Conservation (phyloP, 2,329 filamentous ascomycete species). For the Penicillium janthinellum region DNA sequence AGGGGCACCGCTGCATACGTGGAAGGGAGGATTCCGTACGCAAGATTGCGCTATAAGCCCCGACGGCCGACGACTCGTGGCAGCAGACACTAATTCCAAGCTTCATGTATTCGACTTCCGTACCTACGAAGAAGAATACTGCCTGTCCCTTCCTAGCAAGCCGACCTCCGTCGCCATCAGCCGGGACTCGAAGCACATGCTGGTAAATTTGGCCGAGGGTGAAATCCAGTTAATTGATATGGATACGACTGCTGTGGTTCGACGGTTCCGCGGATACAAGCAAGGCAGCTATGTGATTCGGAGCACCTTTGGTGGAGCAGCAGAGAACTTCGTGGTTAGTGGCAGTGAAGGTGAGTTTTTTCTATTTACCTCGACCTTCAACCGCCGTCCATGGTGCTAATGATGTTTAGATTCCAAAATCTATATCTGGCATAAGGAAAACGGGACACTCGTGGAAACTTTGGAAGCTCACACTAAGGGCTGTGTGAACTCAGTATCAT, state of each 20-base stretch:
- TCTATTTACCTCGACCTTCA: not conserved
- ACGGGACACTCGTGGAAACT: slow-evolving; percentile 72
- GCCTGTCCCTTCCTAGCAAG: slow-evolving; percentile 68
- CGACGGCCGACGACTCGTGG: slow-evolving; percentile 77
- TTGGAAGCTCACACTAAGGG: slow-evolving; percentile 73
- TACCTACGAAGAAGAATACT: slow-evolving; percentile 74
- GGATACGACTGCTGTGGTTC: slow-evolving; percentile 68
- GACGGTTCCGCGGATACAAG: slow-evolving; percentile 73
- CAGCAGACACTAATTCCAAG: slow-evolving; percentile 68
- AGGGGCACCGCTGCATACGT: slow-evolving; percentile 65
- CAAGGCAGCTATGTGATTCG: slow-evolving; percentile 80
- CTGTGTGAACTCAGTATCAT: slow-evolving; percentile 82
- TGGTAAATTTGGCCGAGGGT: slow-evolving; percentile 79
- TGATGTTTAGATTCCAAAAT: slow-evolving; percentile 62
- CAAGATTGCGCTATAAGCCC: slow-evolving; percentile 83
- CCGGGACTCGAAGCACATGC: slow-evolving; percentile 74
- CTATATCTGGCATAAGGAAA: slow-evolving; percentile 89
- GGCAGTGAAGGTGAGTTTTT: slow-evolving; percentile 76
- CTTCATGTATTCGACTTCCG: slow-evolving; percentile 80
- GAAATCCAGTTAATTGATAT: slow-evolving; percentile 80
- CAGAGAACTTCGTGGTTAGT: slow-evolving; percentile 87
- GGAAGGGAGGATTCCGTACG: slow-evolving; percentile 71
- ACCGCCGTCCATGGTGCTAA: slow-evolving; percentile 19
- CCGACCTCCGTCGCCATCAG: slow-evolving; percentile 81
- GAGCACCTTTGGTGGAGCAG: slow-evolving; percentile 81